These are phyloP conservation scores for Chrysanthemum lavandulifolium DNA, from an alignment of 129 eudicot genomes.

Conservation along the genomic window DNA sequence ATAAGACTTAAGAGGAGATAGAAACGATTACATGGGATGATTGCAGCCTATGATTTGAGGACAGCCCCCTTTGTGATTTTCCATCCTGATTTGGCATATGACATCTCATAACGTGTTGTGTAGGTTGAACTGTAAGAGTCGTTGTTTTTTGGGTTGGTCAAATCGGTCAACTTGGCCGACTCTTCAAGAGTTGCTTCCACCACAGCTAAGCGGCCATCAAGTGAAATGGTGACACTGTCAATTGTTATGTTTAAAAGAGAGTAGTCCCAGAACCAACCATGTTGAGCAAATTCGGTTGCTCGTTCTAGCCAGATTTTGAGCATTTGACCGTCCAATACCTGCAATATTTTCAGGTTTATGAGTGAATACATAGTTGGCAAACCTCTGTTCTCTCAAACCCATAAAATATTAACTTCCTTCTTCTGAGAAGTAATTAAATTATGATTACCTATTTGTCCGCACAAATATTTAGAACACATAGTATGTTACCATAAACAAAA, in stretches of 20 bases:
- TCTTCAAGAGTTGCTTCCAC: constrained; percentile 97
- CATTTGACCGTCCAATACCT: constrained; percentile 98
- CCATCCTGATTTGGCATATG: constrained; percentile 59
- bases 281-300: constrained; percentile 66
- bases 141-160: constrained; percentile 57
- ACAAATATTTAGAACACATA: no score
- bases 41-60: constrained; percentile 55
- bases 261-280: constrained; percentile 92
- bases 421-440: no score
- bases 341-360: constrained; percentile 14
- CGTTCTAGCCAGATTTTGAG: constrained; percentile 85
- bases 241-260: constrained; percentile 52
- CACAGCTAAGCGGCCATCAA: constrained; percentile 77
- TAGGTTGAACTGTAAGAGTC: constrained; percentile 83
- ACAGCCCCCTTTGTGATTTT: constrained; percentile 94
- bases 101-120: constrained; percentile 89
- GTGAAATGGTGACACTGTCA: constrained; percentile 89
- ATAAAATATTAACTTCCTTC: no score
- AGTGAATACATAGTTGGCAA: no score
- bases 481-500: no score
- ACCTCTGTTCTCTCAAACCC: no score
- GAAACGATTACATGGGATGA: constrained; percentile 11
- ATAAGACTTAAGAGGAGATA: not conserved
- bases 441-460: no score
- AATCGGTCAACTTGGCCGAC: constrained; percentile 72